Percentiles rank a stretch among this genome's conserved stretches.
These are phyloP conservation scores for Geotrichum citri-aurantii DNA, from an alignment of 1,139 yeast species.

Conservation along the genomic window DNA sequence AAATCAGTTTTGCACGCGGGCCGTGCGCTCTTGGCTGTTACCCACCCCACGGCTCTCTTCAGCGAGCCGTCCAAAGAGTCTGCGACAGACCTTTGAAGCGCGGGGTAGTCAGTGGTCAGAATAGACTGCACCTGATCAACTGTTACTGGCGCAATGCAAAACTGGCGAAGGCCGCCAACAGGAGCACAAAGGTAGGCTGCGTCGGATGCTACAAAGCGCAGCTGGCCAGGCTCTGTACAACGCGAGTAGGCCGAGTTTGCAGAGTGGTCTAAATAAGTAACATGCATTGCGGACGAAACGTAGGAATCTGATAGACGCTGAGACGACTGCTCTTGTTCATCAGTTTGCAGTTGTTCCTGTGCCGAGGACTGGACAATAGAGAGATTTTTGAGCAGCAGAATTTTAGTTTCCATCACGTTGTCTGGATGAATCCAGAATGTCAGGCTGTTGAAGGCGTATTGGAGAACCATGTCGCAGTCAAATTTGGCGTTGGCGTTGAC, in stretches of 20 bases:
- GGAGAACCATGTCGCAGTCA: slow-evolving; percentile 37
- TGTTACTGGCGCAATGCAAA: slow-evolving; percentile 34
- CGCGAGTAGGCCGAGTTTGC: neutral
- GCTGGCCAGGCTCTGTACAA: slow-evolving; percentile 38
- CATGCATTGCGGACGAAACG: neutral
- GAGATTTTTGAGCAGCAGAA: slow-evolving; percentile 34
- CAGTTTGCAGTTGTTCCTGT: neutral
- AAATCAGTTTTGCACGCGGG: slow-evolving; percentile 12
- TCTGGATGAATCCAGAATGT: slow-evolving; percentile 41
- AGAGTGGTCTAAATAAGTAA: slow-evolving; percentile 33
- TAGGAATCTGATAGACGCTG: neutral
- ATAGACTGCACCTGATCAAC: slow-evolving; percentile 4
- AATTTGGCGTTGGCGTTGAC: slow-evolving; percentile 25
- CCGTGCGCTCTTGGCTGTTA: slow-evolving; percentile 7
- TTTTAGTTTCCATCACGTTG: slow-evolving; percentile 38
- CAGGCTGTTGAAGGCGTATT: slow-evolving; percentile 26
- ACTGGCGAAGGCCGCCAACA: slow-evolving; percentile 48
- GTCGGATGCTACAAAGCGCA: slow-evolving; percentile 25
- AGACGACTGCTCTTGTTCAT: neutral
- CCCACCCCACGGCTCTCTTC: slow-evolving; percentile 35
- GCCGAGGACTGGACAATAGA: slow-evolving; percentile 3
- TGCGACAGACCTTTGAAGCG: slow-evolving; percentile 27
- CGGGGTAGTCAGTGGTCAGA: slow-evolving; percentile 6
- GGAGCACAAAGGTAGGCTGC: slow-evolving; percentile 42
- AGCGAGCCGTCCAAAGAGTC: slow-evolving; percentile 11